These are phyloP conservation scores for Eutypa lata DNA, from an alignment of 2,329 filamentous ascomycete species.

Conservation along the genomic window DNA sequence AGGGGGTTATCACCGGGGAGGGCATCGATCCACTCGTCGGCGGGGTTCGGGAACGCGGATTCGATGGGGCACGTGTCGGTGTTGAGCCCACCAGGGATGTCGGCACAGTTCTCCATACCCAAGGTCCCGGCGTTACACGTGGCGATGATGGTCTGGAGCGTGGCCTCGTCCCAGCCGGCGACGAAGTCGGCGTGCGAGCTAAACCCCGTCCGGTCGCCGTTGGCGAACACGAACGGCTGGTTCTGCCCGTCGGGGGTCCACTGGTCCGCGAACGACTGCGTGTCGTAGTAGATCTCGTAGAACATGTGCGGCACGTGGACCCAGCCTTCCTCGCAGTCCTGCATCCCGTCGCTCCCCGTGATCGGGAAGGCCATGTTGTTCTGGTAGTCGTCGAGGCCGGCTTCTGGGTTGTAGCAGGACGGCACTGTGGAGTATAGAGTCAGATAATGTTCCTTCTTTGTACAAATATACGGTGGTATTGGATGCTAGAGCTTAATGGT, in stretches of 20 bases:
- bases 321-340: constrained; percentile 52
- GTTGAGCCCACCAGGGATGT: constrained; percentile 50
- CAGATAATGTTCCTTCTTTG: background rate
- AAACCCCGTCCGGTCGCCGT: constrained; percentile 68
- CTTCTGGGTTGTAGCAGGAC: constrained; percentile 65
- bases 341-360: constrained; percentile 41
- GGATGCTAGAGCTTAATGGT: no score
- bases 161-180: constrained; percentile 64
- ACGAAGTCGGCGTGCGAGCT: constrained; percentile 69
- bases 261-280: constrained; percentile 44
- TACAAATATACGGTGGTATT: no score
- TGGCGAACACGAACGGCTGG: constrained; percentile 65
- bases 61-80: constrained; percentile 46
- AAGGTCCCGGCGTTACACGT: constrained; percentile 56
- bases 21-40: constrained; percentile 35
- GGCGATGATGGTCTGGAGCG: constrained; percentile 64
- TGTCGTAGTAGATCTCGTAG: constrained; percentile 58
- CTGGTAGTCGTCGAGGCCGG: constrained; percentile 55
- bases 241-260: constrained; percentile 48
- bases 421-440: constrained; percentile 40
- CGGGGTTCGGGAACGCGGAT: constrained; percentile 44
- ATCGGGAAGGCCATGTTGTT: constrained; percentile 64
- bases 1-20: constrained; percentile 56
- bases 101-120: constrained; percentile 60
- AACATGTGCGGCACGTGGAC: constrained; percentile 55